Evolutionary conservation across 1,284 basidiomycete species (phyloP).

Genomic region (Xanthoconium separans): DNA sequence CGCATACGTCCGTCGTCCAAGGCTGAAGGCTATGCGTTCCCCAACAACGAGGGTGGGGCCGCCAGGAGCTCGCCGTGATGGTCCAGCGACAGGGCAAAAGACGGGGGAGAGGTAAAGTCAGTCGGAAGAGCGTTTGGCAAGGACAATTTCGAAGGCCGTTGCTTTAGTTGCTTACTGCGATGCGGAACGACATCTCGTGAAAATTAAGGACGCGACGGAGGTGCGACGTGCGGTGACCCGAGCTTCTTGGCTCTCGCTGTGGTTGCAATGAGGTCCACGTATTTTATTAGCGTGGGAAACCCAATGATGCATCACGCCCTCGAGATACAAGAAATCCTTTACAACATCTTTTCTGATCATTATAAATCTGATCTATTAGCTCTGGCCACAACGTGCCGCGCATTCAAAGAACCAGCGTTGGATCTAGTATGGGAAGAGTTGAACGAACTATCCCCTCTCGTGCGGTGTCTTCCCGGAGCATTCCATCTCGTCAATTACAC

Average conservation of each 20-base stretch:
- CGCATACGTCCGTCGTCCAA: no score
- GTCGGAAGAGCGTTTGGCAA: slow-evolving; percentile 4
- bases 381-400: neutral
- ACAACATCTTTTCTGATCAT: no score
- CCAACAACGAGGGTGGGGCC: no score
- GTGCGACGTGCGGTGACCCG: slow-evolving; percentile 36
- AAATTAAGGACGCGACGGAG: slow-evolving; percentile 18
- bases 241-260: slow-evolving; percentile 28
- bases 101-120: no score
- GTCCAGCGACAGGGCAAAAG: no score
- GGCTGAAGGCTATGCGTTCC: no score
- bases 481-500: no score
- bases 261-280: slow-evolving; percentile 38
- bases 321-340: no score
- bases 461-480: neutral
- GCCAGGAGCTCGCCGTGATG: no score
- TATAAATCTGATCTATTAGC: neutral
- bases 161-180: slow-evolving; percentile 10
- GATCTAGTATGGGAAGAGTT: neutral
- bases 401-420: neutral
- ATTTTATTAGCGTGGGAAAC: no score
- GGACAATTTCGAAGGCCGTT: slow-evolving; percentile 25
- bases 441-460: neutral
- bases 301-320: no score
- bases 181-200: slow-evolving; percentile 33